A percentile compares a stretch with the other conserved stretches of the same genome.
Evolutionary conservation across 345 rosid genomes (phyloP).

Genomic region (Brassica napus): Da-Ae NC_063447.1:59199501-59200000

Average conservation of each 20-base stretch:
- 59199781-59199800: constrained; percentile 15
- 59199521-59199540: constrained; percentile 47
- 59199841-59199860: constrained; percentile 16
- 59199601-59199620: constrained; percentile 96
- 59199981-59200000: constrained; percentile 40
- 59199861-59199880: constrained; percentile 22
- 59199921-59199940: constrained; percentile 13
- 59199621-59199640: constrained; percentile 29
- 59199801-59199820: background rate
- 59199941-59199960: constrained; percentile 13
- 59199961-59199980: constrained; percentile 18
- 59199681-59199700: background rate
- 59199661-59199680: background rate
- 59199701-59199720: constrained; percentile 22
- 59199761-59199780: constrained; percentile 17
- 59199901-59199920: constrained; percentile 7
- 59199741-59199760: constrained; percentile 5
- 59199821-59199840: constrained; percentile 15
- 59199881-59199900: constrained; percentile 23
- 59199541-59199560: constrained; percentile 62
- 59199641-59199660: background rate
- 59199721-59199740: constrained; percentile 11
- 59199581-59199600: constrained; percentile 80
- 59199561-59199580: constrained; percentile 58
- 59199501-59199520: background rate